phyloP scores from a whole-genome alignment of 352 stramenopile genomes.

The Blastocystis sp. region DNA sequence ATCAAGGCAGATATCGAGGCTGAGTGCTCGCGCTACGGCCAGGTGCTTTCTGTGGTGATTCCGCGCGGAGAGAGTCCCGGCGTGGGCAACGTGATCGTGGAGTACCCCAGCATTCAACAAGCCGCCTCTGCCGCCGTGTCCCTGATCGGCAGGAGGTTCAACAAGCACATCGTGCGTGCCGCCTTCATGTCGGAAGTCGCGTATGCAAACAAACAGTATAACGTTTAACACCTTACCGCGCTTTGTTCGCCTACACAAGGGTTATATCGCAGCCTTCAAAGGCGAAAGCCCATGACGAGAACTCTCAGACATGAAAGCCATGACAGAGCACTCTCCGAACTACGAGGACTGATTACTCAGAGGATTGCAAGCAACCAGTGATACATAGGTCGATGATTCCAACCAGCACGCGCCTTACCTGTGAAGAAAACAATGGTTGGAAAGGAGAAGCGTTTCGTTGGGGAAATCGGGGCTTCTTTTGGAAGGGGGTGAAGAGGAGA shows the following conservation, averaged over 20 bases:
- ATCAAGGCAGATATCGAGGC: constrained; percentile 74
- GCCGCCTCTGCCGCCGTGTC: constrained; percentile 43
- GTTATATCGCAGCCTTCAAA: neutral
- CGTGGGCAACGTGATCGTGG: constrained; percentile 69
- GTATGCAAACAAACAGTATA: constrained; percentile 74
- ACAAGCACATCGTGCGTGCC: constrained; percentile 60
- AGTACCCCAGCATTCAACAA: constrained; percentile 73
- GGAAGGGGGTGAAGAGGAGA: too few species aligned
- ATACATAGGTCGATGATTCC: neutral
- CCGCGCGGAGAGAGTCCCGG: constrained; percentile 52
- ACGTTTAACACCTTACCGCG: constrained; percentile 2
- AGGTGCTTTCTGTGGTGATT: constrained; percentile 70
- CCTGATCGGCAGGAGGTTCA: constrained; percentile 71
- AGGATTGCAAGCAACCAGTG: neutral
- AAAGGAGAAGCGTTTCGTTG: neutral
- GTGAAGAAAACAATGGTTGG: neutral
- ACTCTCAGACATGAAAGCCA: neutral
- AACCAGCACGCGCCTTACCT: neutral
- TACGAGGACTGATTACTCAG: neutral
- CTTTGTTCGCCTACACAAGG: neutral
- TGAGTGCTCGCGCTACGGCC: constrained; percentile 65
- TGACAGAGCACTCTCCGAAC: neutral
- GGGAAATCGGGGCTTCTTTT: neutral
- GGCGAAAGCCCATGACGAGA: neutral
- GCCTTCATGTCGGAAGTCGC: constrained; percentile 69